These are phyloP conservation scores for Jatropha curcas DNA, from an alignment of 345 rosid species.

Conservation along the genomic window DNA sequence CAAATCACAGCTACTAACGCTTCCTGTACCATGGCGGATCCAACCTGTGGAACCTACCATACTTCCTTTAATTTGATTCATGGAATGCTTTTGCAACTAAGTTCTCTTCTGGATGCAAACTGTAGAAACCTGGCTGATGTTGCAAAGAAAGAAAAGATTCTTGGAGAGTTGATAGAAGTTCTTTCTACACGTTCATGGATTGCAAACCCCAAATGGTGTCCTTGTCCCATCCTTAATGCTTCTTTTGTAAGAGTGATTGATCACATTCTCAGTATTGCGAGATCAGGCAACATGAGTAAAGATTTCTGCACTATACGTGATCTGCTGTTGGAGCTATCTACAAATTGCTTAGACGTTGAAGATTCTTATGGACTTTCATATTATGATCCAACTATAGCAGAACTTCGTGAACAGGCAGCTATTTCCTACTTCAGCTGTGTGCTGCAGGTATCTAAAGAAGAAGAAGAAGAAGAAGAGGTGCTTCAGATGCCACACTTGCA, in stretches of 20 bases:
- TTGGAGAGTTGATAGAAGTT: conserved; percentile 55
- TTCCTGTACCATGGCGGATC: conserved; percentile 15
- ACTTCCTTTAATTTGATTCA: conserved; percentile 69
- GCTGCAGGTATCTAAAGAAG: conserved; percentile 59
- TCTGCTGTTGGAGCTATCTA: conserved; percentile 65
- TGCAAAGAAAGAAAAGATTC: conserved; percentile 76
- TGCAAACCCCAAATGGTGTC: conserved; percentile 67
- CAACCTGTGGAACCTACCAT: conserved; percentile 27
- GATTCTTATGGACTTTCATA: conserved; percentile 54
- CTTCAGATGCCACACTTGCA: conserved; percentile 38
- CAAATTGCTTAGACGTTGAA: conserved; percentile 62
- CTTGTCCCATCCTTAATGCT: conserved; percentile 77
- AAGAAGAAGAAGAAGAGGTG: conserved; percentile 46
- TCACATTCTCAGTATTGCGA: conserved; percentile 75
- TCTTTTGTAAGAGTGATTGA: conserved; percentile 72
- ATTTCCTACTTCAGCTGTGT: conserved; percentile 76
- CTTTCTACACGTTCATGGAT: conserved; percentile 67
- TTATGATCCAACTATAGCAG: conserved; percentile 78
- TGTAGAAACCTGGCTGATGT: conserved; percentile 77
- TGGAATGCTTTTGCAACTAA: conserved; percentile 78
- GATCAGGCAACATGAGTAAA: conserved; percentile 41
- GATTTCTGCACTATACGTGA: conserved; percentile 41
- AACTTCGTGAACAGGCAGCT: conserved; percentile 81
- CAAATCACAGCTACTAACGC: conserved; percentile 19
- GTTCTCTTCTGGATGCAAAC: conserved; percentile 74